Percentiles rank a stretch among this genome's conserved stretches.
phyloP scores from a whole-genome alignment of 441 rosid genomes.

The Pelargonium fulgidum region DNA sequence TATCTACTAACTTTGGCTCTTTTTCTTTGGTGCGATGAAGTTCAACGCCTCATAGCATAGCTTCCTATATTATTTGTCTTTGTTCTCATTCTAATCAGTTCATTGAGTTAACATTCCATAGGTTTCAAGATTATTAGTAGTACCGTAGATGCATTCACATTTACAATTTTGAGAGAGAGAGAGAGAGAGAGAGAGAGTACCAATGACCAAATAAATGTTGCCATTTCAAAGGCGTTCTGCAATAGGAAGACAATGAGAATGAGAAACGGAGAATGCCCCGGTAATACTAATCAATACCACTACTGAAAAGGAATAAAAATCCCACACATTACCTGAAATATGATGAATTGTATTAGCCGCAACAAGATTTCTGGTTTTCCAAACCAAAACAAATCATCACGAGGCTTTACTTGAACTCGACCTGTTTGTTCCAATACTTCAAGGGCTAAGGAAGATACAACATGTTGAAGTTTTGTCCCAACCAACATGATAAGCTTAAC shows the following conservation, averaged over 20 bases:
- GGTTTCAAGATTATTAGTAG: no score
- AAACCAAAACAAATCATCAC: conserved; percentile 90
- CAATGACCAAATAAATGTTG: conserved; percentile 89
- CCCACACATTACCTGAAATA: conserved; percentile 56
- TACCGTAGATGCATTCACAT: no score
- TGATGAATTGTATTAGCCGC: conserved; percentile 73
- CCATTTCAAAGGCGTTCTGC: conserved; percentile 98
- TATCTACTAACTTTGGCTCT: no score
- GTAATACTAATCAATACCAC: background rate
- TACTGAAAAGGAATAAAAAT: background rate
- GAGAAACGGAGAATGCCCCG: conserved; percentile 4
- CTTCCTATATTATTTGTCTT: no score
- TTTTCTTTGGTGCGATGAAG: no score
- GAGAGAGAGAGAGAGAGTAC: conserved; percentile 25
- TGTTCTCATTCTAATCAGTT: no score
- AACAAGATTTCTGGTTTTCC: conserved; percentile 77
- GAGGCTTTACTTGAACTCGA: conserved; percentile 77
- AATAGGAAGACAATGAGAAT: conserved; percentile 13
- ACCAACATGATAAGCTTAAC: conserved; percentile 82
- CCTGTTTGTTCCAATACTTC: conserved; percentile 71
- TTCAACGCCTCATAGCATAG: no score
- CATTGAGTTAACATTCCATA: no score
- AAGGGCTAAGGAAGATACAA: conserved; percentile 80
- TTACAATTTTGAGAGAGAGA: background rate
- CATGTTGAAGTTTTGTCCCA: conserved; percentile 89